Base-by-base conservation (phyloP, 2,329 filamentous ascomycete species). In the Phaeoacremonium minimum region DNA sequence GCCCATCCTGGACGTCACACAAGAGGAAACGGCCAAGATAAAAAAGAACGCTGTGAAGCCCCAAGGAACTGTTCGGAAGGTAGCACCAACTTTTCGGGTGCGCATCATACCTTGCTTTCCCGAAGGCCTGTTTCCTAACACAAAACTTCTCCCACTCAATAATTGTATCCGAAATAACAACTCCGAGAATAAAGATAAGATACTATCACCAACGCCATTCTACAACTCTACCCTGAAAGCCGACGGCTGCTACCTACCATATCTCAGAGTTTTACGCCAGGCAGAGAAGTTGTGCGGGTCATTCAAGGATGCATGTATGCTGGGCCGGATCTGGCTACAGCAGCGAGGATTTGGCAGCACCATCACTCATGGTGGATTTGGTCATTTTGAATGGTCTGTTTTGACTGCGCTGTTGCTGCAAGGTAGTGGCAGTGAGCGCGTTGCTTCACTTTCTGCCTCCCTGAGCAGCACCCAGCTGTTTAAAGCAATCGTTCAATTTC, bases 381-480 rank as follows among this genome's bases (percentile, higher is more conserved):
- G 93, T 4, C 80, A 87, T 47, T 95, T 95, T 46, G 93, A 98
- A 57, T 97, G 88, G 87, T 75, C 85, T 1, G 66, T 79, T n/a
- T 66, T 93, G 33, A 76, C 90, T 55, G 87, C 90, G 19, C 68
- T 95, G 12, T 67, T 97, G 3, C 69, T 97, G 29, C 81, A 88
- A 57, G 79, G 77, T n/a, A 87, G 87, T 17, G 84, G 82, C 6
- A 75, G 78, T 6, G 83, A 82, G 41, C 85, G 85, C 3, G 76
- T 80, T 45, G 74, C 84, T 3, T 65, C 87, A 6, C 71, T 97
- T 13, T 88, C 89, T 6, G 71, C 78, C 5, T 87, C 87, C 7
- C 85, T 95, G 50, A 95, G 85, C 64, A 85, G 85, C 60, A 93
- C 91, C 16, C 91, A 97, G 60, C 73, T 97, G 30, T 96, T 98